Base-by-base conservation (phyloP, 768 basidiomycete species). In the Chalciporus piperatus region DNA sequence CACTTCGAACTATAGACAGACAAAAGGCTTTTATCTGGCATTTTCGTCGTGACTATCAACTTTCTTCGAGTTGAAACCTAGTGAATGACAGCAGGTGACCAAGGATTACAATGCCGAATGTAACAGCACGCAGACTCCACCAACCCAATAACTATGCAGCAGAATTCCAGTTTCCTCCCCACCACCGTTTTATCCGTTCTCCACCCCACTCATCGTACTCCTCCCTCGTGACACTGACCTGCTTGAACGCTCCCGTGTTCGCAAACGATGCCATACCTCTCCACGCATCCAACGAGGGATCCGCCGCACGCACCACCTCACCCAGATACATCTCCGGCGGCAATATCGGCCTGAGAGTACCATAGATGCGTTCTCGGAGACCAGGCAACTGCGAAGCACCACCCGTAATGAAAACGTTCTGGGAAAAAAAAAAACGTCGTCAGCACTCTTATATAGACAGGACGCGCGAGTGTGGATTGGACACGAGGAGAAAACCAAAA, bases 381-480 rank as follows among this genome's bases (percentile, higher is more conserved):
- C 87, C 85, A 1, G 85, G 85, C 19, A 95, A 69, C 57, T 82
- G 80, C 3, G 91, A 84, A 2, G 92, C 84, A 9, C 84, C 78
- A 1, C 97, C 97, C 0, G 96, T 92, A 2, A 97, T 73, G 73
- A 92, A 93, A 13, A 99, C 82, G 57, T 94, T 92, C 92, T 95
- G 43, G 33, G 37, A 28, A n/a, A 30, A 44, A n/a, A 10, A 30
- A 10, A 33, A 20, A 16, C n/a, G 14, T 20, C 39, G 11, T 47
- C 19, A 47, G 16, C 12, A 44, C 38, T 22, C 22, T n/a, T n/a
- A n/a, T n/a, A n/a, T 22, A 22, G 22, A 22, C 22, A n/a, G n/a
- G n/a, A n/a, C n/a, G n/a, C n/a, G n/a, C n/a, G n/a, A n/a, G 23
- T 19, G 6, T 23, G 35, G 22, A 38, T n/a, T 4, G 9, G 16